phyloP scores from a whole-genome alignment of 768 basidiomycete species.

The Favolaschia claudopus region DNA sequence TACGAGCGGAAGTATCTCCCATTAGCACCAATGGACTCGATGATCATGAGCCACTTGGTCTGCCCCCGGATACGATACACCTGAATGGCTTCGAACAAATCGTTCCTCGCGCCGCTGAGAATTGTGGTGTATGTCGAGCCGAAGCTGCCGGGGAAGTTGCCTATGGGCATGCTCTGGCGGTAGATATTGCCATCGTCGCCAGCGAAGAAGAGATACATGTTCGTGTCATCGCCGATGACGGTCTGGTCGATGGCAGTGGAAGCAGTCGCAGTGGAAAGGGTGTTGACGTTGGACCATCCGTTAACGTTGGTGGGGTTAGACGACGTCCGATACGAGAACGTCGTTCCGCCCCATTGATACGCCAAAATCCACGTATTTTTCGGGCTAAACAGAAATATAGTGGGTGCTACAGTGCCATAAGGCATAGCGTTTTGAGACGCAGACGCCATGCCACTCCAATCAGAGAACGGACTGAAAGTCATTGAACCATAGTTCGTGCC shows the following conservation, averaged over 20 bases:
- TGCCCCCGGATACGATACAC: conserved; percentile 19
- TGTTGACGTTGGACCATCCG: conserved; percentile 8
- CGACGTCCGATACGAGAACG: conserved; percentile 20
- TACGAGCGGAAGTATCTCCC: conserved; percentile 28
- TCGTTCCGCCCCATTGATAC: conserved; percentile 8
- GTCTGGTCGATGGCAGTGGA: conserved; percentile 19
- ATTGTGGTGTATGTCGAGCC: conserved; percentile 1
- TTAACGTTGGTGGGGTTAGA: conserved; percentile 16
- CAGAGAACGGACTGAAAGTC: conserved; percentile 9
- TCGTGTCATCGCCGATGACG: conserved; percentile 22
- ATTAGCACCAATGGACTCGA: conserved; percentile 23
- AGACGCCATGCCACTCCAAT: conserved; percentile 18
- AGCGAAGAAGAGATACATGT: conserved; percentile 26
- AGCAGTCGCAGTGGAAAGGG: conserved; percentile 5
- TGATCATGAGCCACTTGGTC: conserved; percentile 20
- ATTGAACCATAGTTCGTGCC: conserved; percentile 14
- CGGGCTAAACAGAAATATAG: conserved; percentile 10
- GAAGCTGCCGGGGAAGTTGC: conserved; percentile 16
- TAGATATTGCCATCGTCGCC: conserved; percentile 23
- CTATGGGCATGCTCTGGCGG: conserved; percentile 19
- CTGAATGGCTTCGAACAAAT: conserved; percentile 25
- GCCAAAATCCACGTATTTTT: conserved; percentile 18
- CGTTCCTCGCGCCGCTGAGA: conserved; percentile 8
- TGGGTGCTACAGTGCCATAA: conserved; percentile 14
- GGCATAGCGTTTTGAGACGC: conserved; percentile 17